Evolutionary conservation across 495 filamentous ascomycete species (phyloP), one percentile per base, ranked within the genome.

Genomic region (Neurospora tetraspora): DNA sequence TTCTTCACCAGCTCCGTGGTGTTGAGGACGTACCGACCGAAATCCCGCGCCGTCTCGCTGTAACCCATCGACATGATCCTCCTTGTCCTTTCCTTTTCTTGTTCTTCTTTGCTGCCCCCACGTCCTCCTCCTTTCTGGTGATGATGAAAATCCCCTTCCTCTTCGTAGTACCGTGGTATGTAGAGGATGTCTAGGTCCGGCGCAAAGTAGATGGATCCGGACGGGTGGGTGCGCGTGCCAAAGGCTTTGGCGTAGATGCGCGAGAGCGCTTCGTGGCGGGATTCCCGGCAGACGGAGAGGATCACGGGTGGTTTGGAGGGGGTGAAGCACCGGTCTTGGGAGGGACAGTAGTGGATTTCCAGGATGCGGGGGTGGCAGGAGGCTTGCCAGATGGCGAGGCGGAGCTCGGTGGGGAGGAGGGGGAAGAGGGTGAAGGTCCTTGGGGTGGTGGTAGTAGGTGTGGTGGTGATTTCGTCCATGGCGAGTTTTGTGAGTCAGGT

Each of bases 171-270:
- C 16, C 85, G 79, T 14, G 85, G 84, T 36, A 87, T 69, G 77
- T 88, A 88, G 27, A 88, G 79, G 20, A 81, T 83, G 78, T 88
- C 86, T 68, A 78, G 38, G 12, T 78, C 74, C 3, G 82, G 84
- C 71, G 80, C 78, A 77, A 86, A 85, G 76, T 85, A 85, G 73
- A 85, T 23, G 38, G 23, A 79, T 40, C 72, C 71, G 5, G 77
- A 73, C 9, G 76, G 76, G 59, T 77, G 74, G 59, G 77, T 75
- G n/a, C 68, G 69, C 36, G 85, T 86, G 18, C 76, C 79, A 71
- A 86, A 86, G 34, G 77, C 78, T 42, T 74, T 78, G 70, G 73
- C 78, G 71, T 86, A 86, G 23, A 82, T 42, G 27, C 76, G 76
- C 23, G 53, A 61, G 38, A 83, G 76, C 20, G 80, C 82, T 71